These are phyloP conservation scores for Diaporthe velutina DNA, from an alignment of 2,329 filamentous ascomycete species.

Conservation along the genomic window DNA sequence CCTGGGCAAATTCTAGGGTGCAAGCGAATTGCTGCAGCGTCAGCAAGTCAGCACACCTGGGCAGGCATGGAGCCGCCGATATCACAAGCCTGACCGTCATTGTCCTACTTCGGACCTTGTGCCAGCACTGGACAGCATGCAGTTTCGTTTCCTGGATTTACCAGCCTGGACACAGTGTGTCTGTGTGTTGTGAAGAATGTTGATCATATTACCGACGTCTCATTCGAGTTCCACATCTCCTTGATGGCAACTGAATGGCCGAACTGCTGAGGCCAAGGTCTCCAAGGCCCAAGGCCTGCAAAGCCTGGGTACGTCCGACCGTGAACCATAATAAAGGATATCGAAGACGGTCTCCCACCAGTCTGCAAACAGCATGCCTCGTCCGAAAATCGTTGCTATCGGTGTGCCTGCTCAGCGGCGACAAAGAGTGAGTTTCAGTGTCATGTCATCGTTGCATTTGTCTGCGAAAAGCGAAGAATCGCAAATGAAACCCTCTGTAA, in stretches of 20 bases:
- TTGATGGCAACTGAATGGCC: neutral
- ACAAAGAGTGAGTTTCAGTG: neutral
- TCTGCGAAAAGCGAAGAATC: too few species aligned
- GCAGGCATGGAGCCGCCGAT: neutral
- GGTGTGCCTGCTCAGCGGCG: neutral
- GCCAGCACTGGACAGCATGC: neutral
- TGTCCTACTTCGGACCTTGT: neutral
- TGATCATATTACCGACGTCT: neutral
- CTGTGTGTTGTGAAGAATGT: neutral
- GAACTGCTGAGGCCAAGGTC: neutral
- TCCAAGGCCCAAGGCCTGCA: neutral
- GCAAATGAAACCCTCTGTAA: conserved; percentile 13
- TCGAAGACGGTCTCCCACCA: neutral
- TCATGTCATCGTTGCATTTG: neutral
- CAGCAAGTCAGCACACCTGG: conserved; percentile 18
- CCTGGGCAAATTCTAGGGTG: neutral
- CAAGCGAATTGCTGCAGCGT: neutral
- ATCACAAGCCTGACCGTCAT: neutral
- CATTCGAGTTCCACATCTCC: neutral
- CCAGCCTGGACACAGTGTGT: neutral
- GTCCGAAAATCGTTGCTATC: neutral
- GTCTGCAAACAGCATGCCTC: neutral
- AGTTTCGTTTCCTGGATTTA: neutral
- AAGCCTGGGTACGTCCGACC: neutral
- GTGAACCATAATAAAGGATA: neutral